phyloP scores from a whole-genome alignment of 1,139 yeast genomes.

The Geotrichum bryndzae region DNA sequence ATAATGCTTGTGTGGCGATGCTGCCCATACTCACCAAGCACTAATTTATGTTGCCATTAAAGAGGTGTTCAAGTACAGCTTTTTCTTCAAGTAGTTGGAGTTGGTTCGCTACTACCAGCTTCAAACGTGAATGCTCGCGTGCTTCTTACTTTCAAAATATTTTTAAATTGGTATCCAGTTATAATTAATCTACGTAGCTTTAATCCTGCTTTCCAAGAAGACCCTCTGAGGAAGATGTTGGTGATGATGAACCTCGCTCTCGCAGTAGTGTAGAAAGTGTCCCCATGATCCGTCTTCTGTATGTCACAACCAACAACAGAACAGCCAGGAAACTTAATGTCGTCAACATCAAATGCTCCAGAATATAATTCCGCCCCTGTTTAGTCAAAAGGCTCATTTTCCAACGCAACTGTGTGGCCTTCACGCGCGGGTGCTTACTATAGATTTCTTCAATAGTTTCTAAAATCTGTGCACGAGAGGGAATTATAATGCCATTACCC shows the following conservation, averaged over 20 bases:
- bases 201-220: constrained; percentile 10
- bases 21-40: too few species aligned
- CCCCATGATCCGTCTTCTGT: not conserved
- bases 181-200: not conserved
- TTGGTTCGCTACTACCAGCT: not conserved
- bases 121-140: not conserved
- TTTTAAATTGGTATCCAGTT: not conserved
- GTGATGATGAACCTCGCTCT: not conserved
- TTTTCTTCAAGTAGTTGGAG: not conserved
- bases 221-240: not conserved
- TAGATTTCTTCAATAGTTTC: constrained; percentile 26
- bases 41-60: not conserved
- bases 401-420: not conserved
- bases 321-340: not conserved
- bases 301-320: not conserved
- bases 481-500: constrained; percentile 27
- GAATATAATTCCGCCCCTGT: not conserved
- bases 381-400: not conserved
- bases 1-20: too few species aligned
- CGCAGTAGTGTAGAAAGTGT: not conserved
- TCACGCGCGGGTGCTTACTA: constrained; percentile 1
- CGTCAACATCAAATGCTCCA: constrained; percentile 1
- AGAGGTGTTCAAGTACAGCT: not conserved
- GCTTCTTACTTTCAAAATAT: not conserved
- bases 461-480: constrained; percentile 28